These are phyloP conservation scores for Russula brevipes DNA, from an alignment of 768 basidiomycete species.

Conservation along the genomic window DNA sequence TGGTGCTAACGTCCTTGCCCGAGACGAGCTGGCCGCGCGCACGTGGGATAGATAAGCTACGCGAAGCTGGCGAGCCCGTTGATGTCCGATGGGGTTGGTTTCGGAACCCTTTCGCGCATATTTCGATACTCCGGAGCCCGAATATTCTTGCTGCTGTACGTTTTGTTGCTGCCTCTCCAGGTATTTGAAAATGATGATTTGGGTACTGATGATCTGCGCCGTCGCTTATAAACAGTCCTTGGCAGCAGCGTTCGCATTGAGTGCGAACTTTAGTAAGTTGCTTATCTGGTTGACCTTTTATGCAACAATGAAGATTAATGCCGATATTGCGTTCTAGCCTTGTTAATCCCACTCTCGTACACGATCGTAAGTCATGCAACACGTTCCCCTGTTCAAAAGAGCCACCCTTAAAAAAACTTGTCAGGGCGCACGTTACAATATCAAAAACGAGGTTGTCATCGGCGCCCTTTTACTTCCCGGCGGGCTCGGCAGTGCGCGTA, in stretches of 20 bases:
- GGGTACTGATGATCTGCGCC: neutral
- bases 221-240: slow-evolving; percentile 35
- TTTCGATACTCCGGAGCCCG: slow-evolving; percentile 52
- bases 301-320: neutral
- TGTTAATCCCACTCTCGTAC: slow-evolving; percentile 59
- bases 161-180: neutral
- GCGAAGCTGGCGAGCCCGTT: slow-evolving; percentile 10
- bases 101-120: slow-evolving; percentile 49
- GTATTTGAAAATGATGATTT: neutral
- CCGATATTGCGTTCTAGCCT: slow-evolving; percentile 26
- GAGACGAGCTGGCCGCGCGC: slow-evolving; percentile 63
- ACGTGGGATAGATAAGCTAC: slow-evolving; percentile 47
- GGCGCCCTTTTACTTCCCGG: slow-evolving; percentile 56
- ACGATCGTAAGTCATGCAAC: slow-evolving; percentile 48
- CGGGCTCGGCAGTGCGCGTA: slow-evolving; percentile 57
- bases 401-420: neutral
- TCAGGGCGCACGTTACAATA: slow-evolving; percentile 53
- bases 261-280: slow-evolving; percentile 37
- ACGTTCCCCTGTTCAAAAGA: neutral
- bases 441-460: slow-evolving; percentile 52
- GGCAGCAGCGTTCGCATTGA: slow-evolving; percentile 33
- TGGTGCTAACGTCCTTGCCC: slow-evolving; percentile 47
- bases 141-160: slow-evolving; percentile 52
- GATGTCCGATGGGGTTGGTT: slow-evolving; percentile 39
- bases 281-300: neutral